Percentiles rank a stretch among this genome's conserved stretches.
Conservation (phyloP, 805 yeast species). For the Yarrowia sp. region DNA sequence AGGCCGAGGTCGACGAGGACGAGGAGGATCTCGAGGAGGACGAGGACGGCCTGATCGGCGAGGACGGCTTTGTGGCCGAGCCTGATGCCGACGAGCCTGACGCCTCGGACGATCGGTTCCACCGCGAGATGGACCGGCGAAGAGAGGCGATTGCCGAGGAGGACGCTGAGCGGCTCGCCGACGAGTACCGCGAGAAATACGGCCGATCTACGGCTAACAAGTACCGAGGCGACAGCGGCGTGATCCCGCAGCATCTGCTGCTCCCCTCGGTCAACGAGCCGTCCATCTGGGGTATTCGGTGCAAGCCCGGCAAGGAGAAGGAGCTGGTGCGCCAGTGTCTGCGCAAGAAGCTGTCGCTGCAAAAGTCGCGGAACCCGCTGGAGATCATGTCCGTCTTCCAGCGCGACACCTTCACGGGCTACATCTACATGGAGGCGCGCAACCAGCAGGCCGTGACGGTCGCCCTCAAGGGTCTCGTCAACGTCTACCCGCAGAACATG, state of each 20-base stretch:
- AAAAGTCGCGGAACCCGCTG: constrained; percentile 71
- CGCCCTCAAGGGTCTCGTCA: constrained; percentile 86
- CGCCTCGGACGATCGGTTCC: constrained; percentile 69
- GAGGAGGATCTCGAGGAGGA: constrained; percentile 93
- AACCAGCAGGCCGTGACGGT: constrained; percentile 87
- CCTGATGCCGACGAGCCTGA: constrained; percentile 56
- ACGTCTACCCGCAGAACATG: constrained; percentile 70
- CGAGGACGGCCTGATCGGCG: constrained; percentile 86
- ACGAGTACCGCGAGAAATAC: constrained; percentile 85
- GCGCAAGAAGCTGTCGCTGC: constrained; percentile 78
- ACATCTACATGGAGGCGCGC: constrained; percentile 91
- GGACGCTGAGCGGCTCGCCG: constrained; percentile 93
- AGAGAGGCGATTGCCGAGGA: constrained; percentile 80
- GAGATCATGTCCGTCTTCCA: constrained; percentile 89
- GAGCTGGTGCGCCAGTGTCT: constrained; percentile 80
- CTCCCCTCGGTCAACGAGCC: constrained; percentile 97
- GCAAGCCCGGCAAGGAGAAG: constrained; percentile 90
- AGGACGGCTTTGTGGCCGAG: constrained; percentile 55
- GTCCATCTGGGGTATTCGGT: constrained; percentile 90
- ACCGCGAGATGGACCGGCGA: constrained; percentile 79
- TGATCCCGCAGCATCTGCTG: constrained; percentile 88
- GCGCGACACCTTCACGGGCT: constrained; percentile 88
- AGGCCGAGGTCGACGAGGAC: constrained; percentile 97
- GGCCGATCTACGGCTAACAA: constrained; percentile 79
- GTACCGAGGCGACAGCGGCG: constrained; percentile 79